phyloP scores from a whole-genome alignment of 1,139 yeast genomes.

The Candida neerlandica region DNA sequence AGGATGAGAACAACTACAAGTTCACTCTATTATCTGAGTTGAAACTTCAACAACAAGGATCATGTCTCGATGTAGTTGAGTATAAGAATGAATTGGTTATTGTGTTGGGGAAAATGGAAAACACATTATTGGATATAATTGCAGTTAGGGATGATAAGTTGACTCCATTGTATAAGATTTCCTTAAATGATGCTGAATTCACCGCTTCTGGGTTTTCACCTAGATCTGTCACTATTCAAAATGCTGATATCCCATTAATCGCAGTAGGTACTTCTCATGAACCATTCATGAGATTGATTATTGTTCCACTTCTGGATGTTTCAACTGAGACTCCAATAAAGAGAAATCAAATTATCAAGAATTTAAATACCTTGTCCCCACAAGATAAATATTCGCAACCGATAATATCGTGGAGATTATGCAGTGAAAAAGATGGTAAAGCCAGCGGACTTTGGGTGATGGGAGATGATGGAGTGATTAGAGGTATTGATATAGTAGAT shows the following conservation, averaged over 20 bases:
- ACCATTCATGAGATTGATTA: slow-evolving; percentile 70
- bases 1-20: slow-evolving; percentile 13
- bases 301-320: slow-evolving; percentile 45
- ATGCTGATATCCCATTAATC: slow-evolving; percentile 29
- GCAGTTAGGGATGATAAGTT: slow-evolving; percentile 19
- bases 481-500: slow-evolving; percentile 54
- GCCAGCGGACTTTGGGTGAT: slow-evolving; percentile 61
- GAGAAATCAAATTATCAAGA: slow-evolving; percentile 54
- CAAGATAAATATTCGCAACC: slow-evolving; percentile 73
- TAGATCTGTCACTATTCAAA: slow-evolving; percentile 42
- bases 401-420: slow-evolving; percentile 41
- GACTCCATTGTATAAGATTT: slow-evolving; percentile 45
- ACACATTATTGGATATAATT: slow-evolving; percentile 57
- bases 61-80: slow-evolving; percentile 45
- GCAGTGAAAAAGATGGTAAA: slow-evolving; percentile 15
- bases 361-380: slow-evolving; percentile 62
- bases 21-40: slow-evolving; percentile 30
- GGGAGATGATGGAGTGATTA: slow-evolving; percentile 67
- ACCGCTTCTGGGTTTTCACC: slow-evolving; percentile 70
- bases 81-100: slow-evolving; percentile 35
- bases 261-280: slow-evolving; percentile 73
- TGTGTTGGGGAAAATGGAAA: slow-evolving; percentile 61
- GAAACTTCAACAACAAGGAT: slow-evolving; percentile 49
- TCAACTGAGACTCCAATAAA: slow-evolving; percentile 18
- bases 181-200: slow-evolving; percentile 76